Evolutionary conservation across 2,329 filamentous ascomycete genomes (phyloP).

Genomic region (Didymella lethalis): DNA sequence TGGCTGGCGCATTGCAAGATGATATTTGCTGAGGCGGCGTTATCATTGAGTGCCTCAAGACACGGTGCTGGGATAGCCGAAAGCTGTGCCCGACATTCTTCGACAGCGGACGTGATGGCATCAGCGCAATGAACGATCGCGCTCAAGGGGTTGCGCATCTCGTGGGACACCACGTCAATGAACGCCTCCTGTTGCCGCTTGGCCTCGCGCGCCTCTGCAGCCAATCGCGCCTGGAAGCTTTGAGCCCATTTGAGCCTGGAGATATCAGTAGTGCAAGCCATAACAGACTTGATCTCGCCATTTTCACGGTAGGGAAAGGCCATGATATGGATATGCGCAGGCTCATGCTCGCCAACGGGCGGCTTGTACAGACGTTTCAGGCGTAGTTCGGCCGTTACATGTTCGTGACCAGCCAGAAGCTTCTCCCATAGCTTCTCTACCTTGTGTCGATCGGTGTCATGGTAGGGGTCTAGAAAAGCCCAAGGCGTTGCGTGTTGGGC

Average conservation of each 20-base stretch:
- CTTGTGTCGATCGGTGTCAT: constrained; percentile 39
- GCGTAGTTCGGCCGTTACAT: constrained; percentile 39
- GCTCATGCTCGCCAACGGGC: constrained; percentile 42
- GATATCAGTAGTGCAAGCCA: constrained; percentile 53
- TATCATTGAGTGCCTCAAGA: constrained; percentile 40
- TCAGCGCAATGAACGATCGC: constrained; percentile 58
- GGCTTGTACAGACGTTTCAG: constrained; percentile 44
- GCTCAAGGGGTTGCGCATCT: constrained; percentile 57
- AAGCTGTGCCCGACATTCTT: constrained; percentile 37
- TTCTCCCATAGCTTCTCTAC: constrained; percentile 37
- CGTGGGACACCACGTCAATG: constrained; percentile 53
- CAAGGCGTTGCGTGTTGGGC: constrained; percentile 26
- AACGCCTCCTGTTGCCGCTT: constrained; percentile 52
- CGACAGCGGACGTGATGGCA: constrained; percentile 50
- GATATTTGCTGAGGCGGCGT: constrained; percentile 50
- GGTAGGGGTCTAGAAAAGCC: constrained; percentile 39
- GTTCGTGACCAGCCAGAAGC: constrained; percentile 36
- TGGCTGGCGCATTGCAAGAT: constrained; percentile 58
- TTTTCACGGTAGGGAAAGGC: constrained; percentile 47
- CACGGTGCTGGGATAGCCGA: constrained; percentile 35
- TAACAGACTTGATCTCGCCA: constrained; percentile 44
- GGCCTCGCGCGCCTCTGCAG: constrained; percentile 50
- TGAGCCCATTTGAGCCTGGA: constrained; percentile 51
- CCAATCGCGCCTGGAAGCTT: constrained; percentile 48
- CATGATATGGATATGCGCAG: constrained; percentile 43